Evolutionary conservation across 768 basidiomycete species (phyloP), one percentile per base, ranked within the genome.

Genomic region (Polyporus arcularius): DNA sequence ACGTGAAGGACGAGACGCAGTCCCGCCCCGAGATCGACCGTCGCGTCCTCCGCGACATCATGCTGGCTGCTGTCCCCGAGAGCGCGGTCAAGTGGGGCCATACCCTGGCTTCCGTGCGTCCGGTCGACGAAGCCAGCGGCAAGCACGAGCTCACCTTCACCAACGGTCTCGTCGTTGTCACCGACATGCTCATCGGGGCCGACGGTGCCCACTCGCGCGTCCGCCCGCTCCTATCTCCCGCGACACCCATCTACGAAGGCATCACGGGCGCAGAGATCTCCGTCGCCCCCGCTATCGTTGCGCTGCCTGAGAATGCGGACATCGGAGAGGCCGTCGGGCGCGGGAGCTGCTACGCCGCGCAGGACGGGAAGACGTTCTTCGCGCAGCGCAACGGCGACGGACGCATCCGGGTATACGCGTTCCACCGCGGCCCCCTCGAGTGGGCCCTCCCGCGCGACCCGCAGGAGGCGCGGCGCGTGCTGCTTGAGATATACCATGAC

Each of bases 141-240:
- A 26, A 26, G 21, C 2, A 26, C 21, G 21, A 26, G 21, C 21
- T 26, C 21, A 26, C 21, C 21, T 26, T 26, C 21, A 26, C 21
- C 21, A 26, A 26, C 21, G 21, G 21, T 2, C 21, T 26, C 21
- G 21, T 26, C 21, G 21, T 26, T 26, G 21, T 26, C 21, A 26
- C 21, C 21, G 21, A 26, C 21, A 26, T 26, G 21, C 21, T 26
- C 2, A 26, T 26, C 21, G 21, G 21, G 21, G 21, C 21, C 21
- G 21, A 26, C 21, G 21, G 21, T 1, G 70, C 78, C 2, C 77
- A 76, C 73, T 77, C 76, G n/a, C 71, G 70, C 57, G 69, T 76
- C 8, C 76, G 79, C 14, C 62, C 68, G 4, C 64, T 76, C 47
- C 55, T 79, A 26, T 70, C 72, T 28, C 47, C 70, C 26, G 65